phyloP scores from a whole-genome alignment of 805 yeast genomes.

The Candida sakaeoensis region DNA sequence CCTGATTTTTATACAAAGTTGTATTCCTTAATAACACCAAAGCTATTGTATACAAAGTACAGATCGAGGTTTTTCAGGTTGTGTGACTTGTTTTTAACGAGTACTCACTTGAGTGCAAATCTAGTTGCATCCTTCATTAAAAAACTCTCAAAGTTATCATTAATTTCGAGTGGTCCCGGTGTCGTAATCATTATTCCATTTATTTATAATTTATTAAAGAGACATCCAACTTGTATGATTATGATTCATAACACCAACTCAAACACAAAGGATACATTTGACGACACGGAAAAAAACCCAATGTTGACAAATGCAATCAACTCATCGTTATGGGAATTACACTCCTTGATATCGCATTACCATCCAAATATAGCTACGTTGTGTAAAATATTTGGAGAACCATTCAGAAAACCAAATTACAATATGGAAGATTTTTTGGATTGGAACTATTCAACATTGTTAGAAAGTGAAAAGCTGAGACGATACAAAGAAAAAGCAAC shows the following conservation, averaged over 20 bases:
- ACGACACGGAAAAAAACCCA: conserved; percentile 66
- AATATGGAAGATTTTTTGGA: conserved; percentile 93
- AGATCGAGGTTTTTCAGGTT: conserved; percentile 85
- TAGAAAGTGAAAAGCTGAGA: conserved; percentile 62
- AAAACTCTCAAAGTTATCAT: conserved; percentile 66
- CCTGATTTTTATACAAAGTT: conserved; percentile 85
- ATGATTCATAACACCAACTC: conserved; percentile 59
- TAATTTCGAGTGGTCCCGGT: conserved; percentile 84
- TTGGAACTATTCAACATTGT: conserved; percentile 71
- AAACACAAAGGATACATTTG: conserved; percentile 57
- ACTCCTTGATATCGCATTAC: conserved; percentile 74
- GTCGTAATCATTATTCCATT: conserved; percentile 87
- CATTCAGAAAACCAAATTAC: conserved; percentile 81
- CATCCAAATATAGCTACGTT: conserved; percentile 94
- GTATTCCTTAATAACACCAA: conserved; percentile 74
- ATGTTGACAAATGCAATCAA: conserved; percentile 71
- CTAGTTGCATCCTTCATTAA: conserved; percentile 89
- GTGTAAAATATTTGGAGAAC: conserved; percentile 85
- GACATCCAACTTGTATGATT: conserved; percentile 93
- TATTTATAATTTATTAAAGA: conserved; percentile 79
- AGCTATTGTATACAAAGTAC: conserved; percentile 71
- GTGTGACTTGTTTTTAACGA: conserved; percentile 77
- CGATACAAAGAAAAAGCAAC: conserved; percentile 62
- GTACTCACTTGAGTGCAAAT: conserved; percentile 81
- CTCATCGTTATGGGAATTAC: conserved; percentile 91